Percentiles rank a stretch among this genome's conserved stretches.
phyloP scores from a whole-genome alignment of 2,329 filamentous ascomycete species.

The Trichoderma hamatum region DNA sequence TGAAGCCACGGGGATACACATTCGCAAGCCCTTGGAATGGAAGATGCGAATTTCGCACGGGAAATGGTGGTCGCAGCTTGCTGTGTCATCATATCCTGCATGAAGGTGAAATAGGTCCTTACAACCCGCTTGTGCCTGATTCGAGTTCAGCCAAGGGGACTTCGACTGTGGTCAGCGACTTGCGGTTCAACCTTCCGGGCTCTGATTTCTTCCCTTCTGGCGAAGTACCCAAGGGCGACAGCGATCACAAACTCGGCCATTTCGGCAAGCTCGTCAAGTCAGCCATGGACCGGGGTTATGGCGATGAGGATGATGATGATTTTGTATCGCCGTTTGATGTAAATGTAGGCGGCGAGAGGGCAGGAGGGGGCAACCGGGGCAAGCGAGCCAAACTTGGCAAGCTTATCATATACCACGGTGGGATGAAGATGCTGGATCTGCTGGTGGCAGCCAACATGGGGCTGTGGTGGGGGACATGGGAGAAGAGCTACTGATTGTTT shows the following conservation, averaged over 20 bases:
- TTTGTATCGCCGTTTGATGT: slow-evolving; percentile 61
- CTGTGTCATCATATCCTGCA: slow-evolving; percentile 74
- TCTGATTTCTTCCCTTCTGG: slow-evolving; percentile 50
- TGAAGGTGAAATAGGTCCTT: slow-evolving; percentile 40
- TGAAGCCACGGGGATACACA: slow-evolving; percentile 67
- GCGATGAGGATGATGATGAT: slow-evolving; percentile 46
- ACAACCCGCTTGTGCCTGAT: slow-evolving; percentile 50
- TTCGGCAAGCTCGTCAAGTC: slow-evolving; percentile 49
- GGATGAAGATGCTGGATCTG: slow-evolving; percentile 93
- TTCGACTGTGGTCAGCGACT: slow-evolving; percentile 68
- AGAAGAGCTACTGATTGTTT: slow-evolving; percentile 50
- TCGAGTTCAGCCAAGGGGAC: slow-evolving; percentile 37
- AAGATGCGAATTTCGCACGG: slow-evolving; percentile 81
- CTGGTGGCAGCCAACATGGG: slow-evolving; percentile 89
- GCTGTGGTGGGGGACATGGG: slow-evolving; percentile 91
- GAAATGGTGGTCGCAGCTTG: slow-evolving; percentile 72
- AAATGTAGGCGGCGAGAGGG: slow-evolving; percentile 77
- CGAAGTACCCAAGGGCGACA: slow-evolving; percentile 39
- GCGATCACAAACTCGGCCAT: slow-evolving; percentile 45
- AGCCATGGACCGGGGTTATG: slow-evolving; percentile 30
- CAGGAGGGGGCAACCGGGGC: slow-evolving; percentile 83
- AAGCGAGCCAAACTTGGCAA: slow-evolving; percentile 93
- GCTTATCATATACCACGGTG: slow-evolving; percentile 84
- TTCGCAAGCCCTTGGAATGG: slow-evolving; percentile 88
- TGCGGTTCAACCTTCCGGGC: slow-evolving; percentile 85